phyloP scores from a whole-genome alignment of 202 grass and related monocot species.

The Bolboschoenoplectus hybrid region DNA sequence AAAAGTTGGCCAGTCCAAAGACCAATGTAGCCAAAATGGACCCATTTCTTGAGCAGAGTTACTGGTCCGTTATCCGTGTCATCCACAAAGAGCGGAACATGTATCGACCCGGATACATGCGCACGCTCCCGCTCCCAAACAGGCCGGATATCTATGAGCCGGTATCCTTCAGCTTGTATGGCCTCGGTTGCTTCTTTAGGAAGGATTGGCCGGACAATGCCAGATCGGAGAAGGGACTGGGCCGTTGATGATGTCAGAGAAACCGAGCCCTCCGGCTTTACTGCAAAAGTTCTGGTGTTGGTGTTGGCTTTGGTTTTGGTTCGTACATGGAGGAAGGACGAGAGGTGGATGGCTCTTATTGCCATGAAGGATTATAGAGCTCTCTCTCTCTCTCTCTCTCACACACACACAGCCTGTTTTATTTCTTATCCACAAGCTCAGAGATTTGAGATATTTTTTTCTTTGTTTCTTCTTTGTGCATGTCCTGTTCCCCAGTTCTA shows the following conservation, averaged over 20 bases:
- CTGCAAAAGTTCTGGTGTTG: slow-evolving; percentile 23
- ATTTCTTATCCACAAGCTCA: slow-evolving; percentile 37
- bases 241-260: slow-evolving; percentile 26
- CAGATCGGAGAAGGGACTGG: slow-evolving; percentile 69
- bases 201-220: slow-evolving; percentile 55
- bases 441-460: slow-evolving; percentile 20
- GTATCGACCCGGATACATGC: slow-evolving; percentile 52
- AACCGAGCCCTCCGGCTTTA: slow-evolving; percentile 14
- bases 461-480: background rate
- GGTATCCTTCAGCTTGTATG: slow-evolving; percentile 59
- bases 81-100: slow-evolving; percentile 68
- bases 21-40: slow-evolving; percentile 89
- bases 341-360: slow-evolving; percentile 34
- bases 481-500: background rate
- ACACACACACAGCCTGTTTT: background rate
- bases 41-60: slow-evolving; percentile 94
- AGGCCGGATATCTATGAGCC: slow-evolving; percentile 74
- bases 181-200: slow-evolving; percentile 50
- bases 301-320: slow-evolving; percentile 32
- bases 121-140: slow-evolving; percentile 78
- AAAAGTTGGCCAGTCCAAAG: slow-evolving; percentile 83
- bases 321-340: slow-evolving; percentile 11
- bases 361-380: slow-evolving; percentile 46
- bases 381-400: slow-evolving; percentile 28
- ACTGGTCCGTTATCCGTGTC: slow-evolving; percentile 61